Evolutionary conservation across 2,329 filamentous ascomycete genomes (phyloP), one percentile per base, ranked within the genome.

Genomic region (Curvularia lunata): DNA sequence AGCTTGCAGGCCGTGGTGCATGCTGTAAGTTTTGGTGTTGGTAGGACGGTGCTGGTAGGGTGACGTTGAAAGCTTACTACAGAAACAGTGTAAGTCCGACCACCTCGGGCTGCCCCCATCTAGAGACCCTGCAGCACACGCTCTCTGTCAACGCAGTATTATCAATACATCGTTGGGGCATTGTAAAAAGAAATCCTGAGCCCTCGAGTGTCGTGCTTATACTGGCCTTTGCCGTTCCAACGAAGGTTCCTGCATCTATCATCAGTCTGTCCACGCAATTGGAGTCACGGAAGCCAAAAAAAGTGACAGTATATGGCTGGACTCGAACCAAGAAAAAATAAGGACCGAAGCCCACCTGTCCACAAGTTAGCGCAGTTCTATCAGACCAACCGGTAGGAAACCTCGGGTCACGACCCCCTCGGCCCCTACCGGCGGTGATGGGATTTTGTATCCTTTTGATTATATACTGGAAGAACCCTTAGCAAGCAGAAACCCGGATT

Each of bases 401-500:
- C 25, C 25, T 27, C n/a, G 25, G 25, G 25, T 8, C 25, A 27
- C 25, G 8, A 27, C 25, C 25, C 25, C 25, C 6, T 5, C 2
- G 25, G 1, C 25, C 3, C 6, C 25, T 27, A 27, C 25, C 25
- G 25, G 25, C 8, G 25, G 25, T 5, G 25, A 27, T 27, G 25
- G 25, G 25, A 27, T 5, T 27, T 27, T 27, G 25, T 7, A 27
- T 27, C 4, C 6, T 27, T 27, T 5, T 81, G 81, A 52, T 83
- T 80, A 54, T 82, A 73, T 12, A 73, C 72, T 0, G 71, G 71
- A 0, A 58, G 59, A 61, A 67, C 48, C 47, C 81, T 77, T 1
- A 73, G 61, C 40, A 81, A 75, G 18, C 70, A 64, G 1, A 82
- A 73, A 3, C 67, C 64, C 21, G 64, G 52, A 18, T 65, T 70